A percentile compares a stretch with the other conserved stretches of the same genome.
Conservation (phyloP, 2,329 filamentous ascomycete species). For the Basipetospora sp. region DNA sequence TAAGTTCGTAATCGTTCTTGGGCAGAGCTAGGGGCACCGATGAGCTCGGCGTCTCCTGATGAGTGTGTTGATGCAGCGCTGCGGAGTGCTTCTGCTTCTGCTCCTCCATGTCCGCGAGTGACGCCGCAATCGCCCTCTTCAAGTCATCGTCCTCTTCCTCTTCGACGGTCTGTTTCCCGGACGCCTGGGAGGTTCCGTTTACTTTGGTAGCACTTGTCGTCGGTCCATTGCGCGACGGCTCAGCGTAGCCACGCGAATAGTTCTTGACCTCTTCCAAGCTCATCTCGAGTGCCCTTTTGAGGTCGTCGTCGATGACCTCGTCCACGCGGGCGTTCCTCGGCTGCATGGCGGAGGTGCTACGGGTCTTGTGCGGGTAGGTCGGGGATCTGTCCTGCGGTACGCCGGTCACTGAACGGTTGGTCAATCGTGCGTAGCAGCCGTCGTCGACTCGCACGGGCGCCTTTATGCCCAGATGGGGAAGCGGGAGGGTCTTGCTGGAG, state of each 20-base stretch:
- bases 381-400: constrained; percentile 35
- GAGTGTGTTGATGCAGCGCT: constrained; percentile 64
- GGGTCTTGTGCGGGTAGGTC: constrained; percentile 45
- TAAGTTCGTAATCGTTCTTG: constrained; percentile 89
- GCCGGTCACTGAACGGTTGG: constrained; percentile 35
- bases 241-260: constrained; percentile 57
- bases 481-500: constrained; percentile 71
- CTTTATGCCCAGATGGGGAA: constrained; percentile 85
- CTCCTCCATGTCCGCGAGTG: constrained; percentile 90
- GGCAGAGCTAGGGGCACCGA: constrained; percentile 46
- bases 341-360: constrained; percentile 60
- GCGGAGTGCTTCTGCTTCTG: constrained; percentile 86
- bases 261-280: constrained; percentile 84
- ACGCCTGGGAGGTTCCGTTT: constrained; percentile 3
- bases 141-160: constrained; percentile 88
- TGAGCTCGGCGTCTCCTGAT: constrained; percentile 28
- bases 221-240: constrained; percentile 32
- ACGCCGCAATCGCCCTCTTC: constrained; percentile 88
- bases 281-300: constrained; percentile 90
- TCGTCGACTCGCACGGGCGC: constrained; percentile 89
- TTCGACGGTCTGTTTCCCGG: constrained; percentile 19
- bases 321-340: constrained; percentile 78
- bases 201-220: constrained; percentile 25
- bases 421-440: constrained; percentile 82
- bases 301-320: constrained; percentile 82